These are phyloP conservation scores for Suhomyces pyralidae DNA, from an alignment of 805 yeast species.

Conservation along the genomic window DNA sequence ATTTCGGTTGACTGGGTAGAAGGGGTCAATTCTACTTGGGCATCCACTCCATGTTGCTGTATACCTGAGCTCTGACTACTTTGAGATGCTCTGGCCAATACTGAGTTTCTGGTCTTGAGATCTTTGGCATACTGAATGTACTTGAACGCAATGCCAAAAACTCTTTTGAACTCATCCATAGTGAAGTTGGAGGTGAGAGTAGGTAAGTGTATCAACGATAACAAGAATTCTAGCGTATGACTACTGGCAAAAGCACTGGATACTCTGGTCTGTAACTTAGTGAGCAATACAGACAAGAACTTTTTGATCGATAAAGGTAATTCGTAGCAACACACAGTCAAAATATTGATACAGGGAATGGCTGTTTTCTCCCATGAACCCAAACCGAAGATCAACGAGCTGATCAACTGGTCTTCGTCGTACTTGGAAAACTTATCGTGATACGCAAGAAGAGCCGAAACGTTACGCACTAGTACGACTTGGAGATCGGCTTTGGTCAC, in stretches of 20 bases:
- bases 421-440: conserved; percentile 49
- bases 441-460: conserved; percentile 63
- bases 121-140: conserved; percentile 72
- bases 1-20: conserved; percentile 48
- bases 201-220: conserved; percentile 65
- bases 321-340: conserved; percentile 78
- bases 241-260: conserved; percentile 67
- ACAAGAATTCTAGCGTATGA: conserved; percentile 71
- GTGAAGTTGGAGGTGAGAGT: conserved; percentile 67
- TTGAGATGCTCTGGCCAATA: conserved; percentile 8
- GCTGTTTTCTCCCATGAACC: conserved; percentile 78
- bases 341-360: conserved; percentile 70
- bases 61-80: conserved; percentile 5
- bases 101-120: conserved; percentile 24
- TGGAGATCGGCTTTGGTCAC: conserved; percentile 60
- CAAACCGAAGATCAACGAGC: conserved; percentile 57
- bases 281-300: conserved; percentile 62
- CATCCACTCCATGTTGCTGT: conserved; percentile 44
- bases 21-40: conserved; percentile 51
- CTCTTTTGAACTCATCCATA: conserved; percentile 71
- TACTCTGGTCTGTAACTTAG: conserved; percentile 71
- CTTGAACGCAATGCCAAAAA: conserved; percentile 80
- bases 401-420: conserved; percentile 63
- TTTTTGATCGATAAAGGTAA: conserved; percentile 71
- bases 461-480: conserved; percentile 58